Percentiles rank a stretch among this genome's conserved stretches.
Conservation (phyloP, 2,329 filamentous ascomycete species). For the Microdochium nivale region DNA sequence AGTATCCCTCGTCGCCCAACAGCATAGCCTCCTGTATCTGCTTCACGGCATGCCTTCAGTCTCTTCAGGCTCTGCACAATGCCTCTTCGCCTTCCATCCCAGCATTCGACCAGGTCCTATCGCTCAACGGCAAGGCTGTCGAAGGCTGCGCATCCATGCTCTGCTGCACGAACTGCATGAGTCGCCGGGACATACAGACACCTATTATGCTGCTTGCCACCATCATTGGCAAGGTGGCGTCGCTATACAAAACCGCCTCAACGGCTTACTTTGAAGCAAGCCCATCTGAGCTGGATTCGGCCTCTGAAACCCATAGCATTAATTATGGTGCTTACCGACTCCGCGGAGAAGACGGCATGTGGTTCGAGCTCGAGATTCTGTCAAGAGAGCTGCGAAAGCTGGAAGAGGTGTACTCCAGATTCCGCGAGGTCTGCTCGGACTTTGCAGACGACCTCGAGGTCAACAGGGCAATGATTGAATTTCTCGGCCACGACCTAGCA, state of each 20-base stretch:
- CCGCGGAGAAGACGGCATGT: slow-evolving; percentile 33
- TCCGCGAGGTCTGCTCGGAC: slow-evolving; percentile 31
- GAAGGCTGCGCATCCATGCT: slow-evolving; percentile 39
- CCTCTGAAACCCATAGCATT: slow-evolving; percentile 19
- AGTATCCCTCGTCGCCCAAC: slow-evolving; percentile 15
- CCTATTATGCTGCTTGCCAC: slow-evolving; percentile 41
- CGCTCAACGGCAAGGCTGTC: slow-evolving; percentile 37
- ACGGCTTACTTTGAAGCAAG: slow-evolving; percentile 27
- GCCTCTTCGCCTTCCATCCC: slow-evolving; percentile 27
- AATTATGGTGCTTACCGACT: slow-evolving; percentile 36
- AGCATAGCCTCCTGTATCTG: slow-evolving; percentile 30
- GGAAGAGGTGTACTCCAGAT: slow-evolving; percentile 34
- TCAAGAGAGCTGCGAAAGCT: slow-evolving; percentile 38
- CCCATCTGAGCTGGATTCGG: background rate
- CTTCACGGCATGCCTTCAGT: slow-evolving; percentile 36
- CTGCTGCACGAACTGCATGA: slow-evolving; percentile 34
- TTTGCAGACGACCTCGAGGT: slow-evolving; percentile 32
- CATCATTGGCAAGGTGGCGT: slow-evolving; percentile 37
- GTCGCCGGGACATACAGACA: slow-evolving; percentile 31
- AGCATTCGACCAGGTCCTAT: slow-evolving; percentile 34
- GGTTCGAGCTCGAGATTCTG: slow-evolving; percentile 38
- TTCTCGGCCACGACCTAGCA: slow-evolving; percentile 33
- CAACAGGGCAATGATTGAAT: slow-evolving; percentile 34
- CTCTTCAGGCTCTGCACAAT: slow-evolving; percentile 37
- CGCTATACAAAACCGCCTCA: slow-evolving; percentile 34